Base-by-base conservation (phyloP, 164 flowering plant genomes). In the Liriodendron chinense region DNA sequence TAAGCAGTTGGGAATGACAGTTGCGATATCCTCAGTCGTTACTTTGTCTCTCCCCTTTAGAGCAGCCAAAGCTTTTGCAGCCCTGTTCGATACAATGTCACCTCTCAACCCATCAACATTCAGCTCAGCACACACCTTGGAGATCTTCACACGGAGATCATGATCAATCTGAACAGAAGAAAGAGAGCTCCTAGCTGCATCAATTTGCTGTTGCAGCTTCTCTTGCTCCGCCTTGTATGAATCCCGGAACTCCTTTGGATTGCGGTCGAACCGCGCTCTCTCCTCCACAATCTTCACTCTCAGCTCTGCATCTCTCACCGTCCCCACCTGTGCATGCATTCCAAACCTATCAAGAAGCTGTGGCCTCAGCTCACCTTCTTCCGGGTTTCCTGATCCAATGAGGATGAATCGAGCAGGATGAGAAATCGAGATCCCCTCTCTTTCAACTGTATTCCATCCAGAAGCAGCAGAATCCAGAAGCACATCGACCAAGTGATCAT, bases 251-350 rank as follows among this genome's bases (percentile, higher is more conserved):
- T 90, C 95, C 80, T 90, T 90, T 7, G 98, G 99, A 73, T 89
- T 92, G 65, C 69, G 84, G 74, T 96, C 97, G 78, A 96, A 96
- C 43, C 94, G 78, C 25, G 96, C 88, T 78, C 99, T 87, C 83
- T 96, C 99, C 82, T 96, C 98, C 64, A 96, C 98, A 73, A 93
- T 96, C 83, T 96, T 93, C 62, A 96, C 98, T 76, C 99, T 85
- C 18, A 93, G 89, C 78, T 96, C 99, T 1, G 99, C 97, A 85
- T 96, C 99, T 74, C 87, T 87, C 21, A 96, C 99, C 4, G 99
- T 96, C 47, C 98, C 96, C 1, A 96, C 99, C 80, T 96, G 99
- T 7, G 98, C 99, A 69, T 96, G 99, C 99, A 96, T 96, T 62
- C 99, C 99, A 81, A 96, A 96, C 22, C 99, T 86, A 75, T 93